Evolutionary conservation across 2,329 filamentous ascomycete genomes (phyloP).

Genomic region (Mollisiaceae sp.): DNA sequence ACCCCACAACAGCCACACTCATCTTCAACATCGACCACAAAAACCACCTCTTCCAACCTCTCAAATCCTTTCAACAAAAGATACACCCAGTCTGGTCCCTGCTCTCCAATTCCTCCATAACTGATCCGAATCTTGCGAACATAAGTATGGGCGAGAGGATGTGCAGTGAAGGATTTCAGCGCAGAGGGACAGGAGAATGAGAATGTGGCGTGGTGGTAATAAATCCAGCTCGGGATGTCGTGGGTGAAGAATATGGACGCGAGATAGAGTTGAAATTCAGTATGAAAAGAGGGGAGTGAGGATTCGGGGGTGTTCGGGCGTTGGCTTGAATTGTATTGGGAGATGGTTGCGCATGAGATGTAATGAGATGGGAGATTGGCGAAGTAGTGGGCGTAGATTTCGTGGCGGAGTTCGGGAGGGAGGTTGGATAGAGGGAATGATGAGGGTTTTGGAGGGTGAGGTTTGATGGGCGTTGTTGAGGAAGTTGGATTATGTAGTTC

Average conservation of each 20-base stretch:
- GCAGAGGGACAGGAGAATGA: constrained; percentile 9
- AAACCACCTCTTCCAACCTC: constrained; percentile 20
- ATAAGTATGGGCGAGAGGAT: neutral
- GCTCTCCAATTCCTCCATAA: constrained; percentile 7
- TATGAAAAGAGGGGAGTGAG: neutral
- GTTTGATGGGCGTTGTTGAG: neutral
- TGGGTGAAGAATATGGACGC: neutral
- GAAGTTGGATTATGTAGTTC: no score
- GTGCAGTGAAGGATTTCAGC: neutral
- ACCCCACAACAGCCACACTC: neutral
- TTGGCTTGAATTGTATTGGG: neutral
- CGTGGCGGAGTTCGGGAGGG: constrained; percentile 19
- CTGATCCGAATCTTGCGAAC: neutral
- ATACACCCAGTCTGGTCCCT: constrained; percentile 10
- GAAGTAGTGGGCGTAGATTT: constrained; percentile 25
- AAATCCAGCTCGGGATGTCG: constrained; percentile 11
- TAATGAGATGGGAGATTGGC: constrained; percentile 1
- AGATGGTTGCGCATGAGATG: neutral
- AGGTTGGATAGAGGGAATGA: constrained; percentile 10
- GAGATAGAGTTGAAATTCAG: constrained; percentile 1
- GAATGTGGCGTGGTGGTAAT: constrained; percentile 11
- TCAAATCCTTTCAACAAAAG: constrained; percentile 4
- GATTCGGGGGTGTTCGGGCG: neutral
- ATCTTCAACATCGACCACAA: constrained; percentile 19
- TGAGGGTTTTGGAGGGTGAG: neutral